Conservation (phyloP, 176 grass and related monocot genomes). For the Ananas comosus region DNA sequence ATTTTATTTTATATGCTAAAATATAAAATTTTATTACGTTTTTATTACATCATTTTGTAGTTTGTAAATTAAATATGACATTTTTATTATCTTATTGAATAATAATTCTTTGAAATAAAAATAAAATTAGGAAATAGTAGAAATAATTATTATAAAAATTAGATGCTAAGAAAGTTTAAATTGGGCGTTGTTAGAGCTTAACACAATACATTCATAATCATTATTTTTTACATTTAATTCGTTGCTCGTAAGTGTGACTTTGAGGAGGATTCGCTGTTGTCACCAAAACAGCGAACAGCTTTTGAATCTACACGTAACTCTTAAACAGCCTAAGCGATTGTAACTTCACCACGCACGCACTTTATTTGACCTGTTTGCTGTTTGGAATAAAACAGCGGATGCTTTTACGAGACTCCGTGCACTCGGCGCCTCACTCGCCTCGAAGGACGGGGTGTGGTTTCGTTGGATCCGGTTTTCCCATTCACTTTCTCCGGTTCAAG, state of each 20-base stretch:
- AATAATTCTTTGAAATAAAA: too few relatives aligned
- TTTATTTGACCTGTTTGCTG: neutral
- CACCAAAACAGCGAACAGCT: neutral
- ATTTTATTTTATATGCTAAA: neutral
- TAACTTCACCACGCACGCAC: neutral
- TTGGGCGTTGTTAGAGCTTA: too few relatives aligned
- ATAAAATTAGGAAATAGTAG: too few relatives aligned
- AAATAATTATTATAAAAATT: too few relatives aligned
- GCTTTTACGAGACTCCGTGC: neutral
- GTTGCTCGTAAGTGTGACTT: too few relatives aligned
- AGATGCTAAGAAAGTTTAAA: too few relatives aligned
- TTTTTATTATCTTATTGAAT: too few relatives aligned
- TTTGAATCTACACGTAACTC: neutral
- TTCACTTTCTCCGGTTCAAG: slow-evolving; percentile 30
- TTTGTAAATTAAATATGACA: too few relatives aligned
- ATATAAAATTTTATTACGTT: too few relatives aligned
- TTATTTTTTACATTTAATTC: too few relatives aligned
- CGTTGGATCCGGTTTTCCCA: slow-evolving; percentile 18
- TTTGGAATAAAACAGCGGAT: neutral
- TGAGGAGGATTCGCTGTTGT: neutral
- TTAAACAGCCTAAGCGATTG: neutral
- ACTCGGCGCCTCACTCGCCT: neutral
- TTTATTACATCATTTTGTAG: too few relatives aligned
- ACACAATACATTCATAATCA: too few relatives aligned
- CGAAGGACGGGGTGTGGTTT: neutral